These are phyloP conservation scores for Tulasnella calospora DNA, from an alignment of 768 basidiomycete genomes.

Conservation along the genomic window DNA sequence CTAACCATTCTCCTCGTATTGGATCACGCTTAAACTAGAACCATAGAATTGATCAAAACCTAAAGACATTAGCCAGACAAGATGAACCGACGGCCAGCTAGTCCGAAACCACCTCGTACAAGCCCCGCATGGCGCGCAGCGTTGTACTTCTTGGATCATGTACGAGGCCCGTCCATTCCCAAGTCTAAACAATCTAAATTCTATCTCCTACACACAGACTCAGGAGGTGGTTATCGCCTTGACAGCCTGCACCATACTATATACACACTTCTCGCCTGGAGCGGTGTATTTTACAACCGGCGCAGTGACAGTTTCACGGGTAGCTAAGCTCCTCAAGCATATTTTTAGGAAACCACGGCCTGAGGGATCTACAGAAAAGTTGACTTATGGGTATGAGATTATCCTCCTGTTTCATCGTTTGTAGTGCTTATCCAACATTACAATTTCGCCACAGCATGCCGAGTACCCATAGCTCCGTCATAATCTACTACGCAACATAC, in stretches of 20 bases:
- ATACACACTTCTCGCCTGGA: slow-evolving; percentile 15
- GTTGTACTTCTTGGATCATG: not conserved
- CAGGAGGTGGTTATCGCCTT: slow-evolving; percentile 16
- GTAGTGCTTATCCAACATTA: not conserved
- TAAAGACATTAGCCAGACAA: not conserved
- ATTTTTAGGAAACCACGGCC: slow-evolving; percentile 17
- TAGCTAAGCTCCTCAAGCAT: slow-evolving; percentile 21
- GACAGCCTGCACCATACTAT: slow-evolving; percentile 13
- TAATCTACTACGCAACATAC: slow-evolving; percentile 23
- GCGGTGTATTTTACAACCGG: slow-evolving; percentile 15
- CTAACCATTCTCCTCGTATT: too few species aligned
- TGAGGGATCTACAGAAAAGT: slow-evolving; percentile 1
- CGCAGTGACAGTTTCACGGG: slow-evolving; percentile 5
- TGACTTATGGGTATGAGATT: slow-evolving; percentile 16
- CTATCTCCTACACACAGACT: not conserved
- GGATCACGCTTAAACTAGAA: too few species aligned
- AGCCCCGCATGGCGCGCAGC: not conserved
- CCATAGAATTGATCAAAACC: too few species aligned
- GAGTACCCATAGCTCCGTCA: slow-evolving; percentile 20
- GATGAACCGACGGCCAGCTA: not conserved
- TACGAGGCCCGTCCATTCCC: not conserved
- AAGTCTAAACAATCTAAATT: not conserved
- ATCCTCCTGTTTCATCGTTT: not conserved
- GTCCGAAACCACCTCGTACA: not conserved
- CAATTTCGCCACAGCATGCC: slow-evolving; percentile 16